Base-by-base conservation (phyloP, 345 rosid species). In the Toxicodendron radicans region DNA sequence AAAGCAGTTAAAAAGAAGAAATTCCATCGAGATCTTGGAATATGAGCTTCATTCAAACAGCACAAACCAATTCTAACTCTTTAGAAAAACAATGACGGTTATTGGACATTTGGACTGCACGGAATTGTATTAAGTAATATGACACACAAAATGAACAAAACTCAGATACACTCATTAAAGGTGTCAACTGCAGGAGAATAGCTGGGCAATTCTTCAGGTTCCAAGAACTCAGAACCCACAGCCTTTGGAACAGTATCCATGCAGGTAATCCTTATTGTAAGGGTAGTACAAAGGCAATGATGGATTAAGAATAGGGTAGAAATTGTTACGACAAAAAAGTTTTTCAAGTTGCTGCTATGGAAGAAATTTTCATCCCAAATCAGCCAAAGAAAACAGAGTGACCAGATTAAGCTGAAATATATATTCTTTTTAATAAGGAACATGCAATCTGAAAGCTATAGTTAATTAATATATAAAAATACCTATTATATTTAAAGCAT, bases 401-500 rank as follows among this genome's bases (percentile, higher is more conserved):
- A 38, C 43, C 43, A 38, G 43, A 38, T 8, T 6, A 5, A 7
- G 9, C 43, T 5, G 43, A 8, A 38, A 38, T n/a, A 38, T 38
- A 38, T 38, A 38, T 38, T 38, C 43, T 38, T 38, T 38, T 38
- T 38, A 38, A 38, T 38, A 7, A 38, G 9, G 6, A 38, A 38
- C 43, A 38, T 5, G 9, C 8, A 38, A 38, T 38, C 43, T 38
- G 43, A 38, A 5, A 5, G 43, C 7, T 38, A 38, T 3, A 6
- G 38, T 35, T 38, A 38, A 7, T 38, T 6, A 38, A 38, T 38
- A 27, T 61, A 32, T 32, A 20, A 61, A 21, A 58, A 71, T 76
- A 95, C 99, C 99, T 95, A 73, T 95, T 95, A 80, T 83, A 80
- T 73, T 86, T 88, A 72, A 95, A 95, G 85, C 99, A 91, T 76